Percentiles rank a stretch among this genome's conserved stretches.
These are phyloP conservation scores for Rubroshorea leprosula DNA, from an alignment of 345 rosid species.

Conservation along the genomic window DNA sequence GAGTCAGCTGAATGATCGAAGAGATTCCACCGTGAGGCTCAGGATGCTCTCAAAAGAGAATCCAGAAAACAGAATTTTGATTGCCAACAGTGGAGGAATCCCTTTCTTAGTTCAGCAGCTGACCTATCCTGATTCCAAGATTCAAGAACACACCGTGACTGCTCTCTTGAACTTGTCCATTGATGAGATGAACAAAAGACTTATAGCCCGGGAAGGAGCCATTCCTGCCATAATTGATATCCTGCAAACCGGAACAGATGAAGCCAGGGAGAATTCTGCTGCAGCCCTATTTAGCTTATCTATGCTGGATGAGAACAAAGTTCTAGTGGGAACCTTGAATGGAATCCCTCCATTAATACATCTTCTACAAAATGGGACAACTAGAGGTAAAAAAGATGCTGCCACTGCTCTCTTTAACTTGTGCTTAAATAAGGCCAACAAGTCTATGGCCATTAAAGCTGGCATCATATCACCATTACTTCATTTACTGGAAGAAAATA, in stretches of 20 bases:
- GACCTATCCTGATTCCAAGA: slow-evolving; percentile 36
- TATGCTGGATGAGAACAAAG: slow-evolving; percentile 57
- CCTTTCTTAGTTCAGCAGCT: slow-evolving; percentile 40
- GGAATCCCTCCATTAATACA: slow-evolving; percentile 59
- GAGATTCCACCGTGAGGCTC: slow-evolving; percentile 40
- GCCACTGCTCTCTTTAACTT: slow-evolving; percentile 63
- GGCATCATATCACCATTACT: slow-evolving; percentile 48
- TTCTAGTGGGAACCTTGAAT: slow-evolving; percentile 32
- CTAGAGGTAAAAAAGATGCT: slow-evolving; percentile 64
- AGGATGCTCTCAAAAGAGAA: slow-evolving; percentile 55
- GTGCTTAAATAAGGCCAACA: slow-evolving; percentile 48
- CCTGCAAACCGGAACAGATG: slow-evolving; percentile 41
- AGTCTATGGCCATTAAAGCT: slow-evolving; percentile 48
- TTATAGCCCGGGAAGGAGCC: slow-evolving; percentile 52
- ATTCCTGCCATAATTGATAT: slow-evolving; percentile 45
- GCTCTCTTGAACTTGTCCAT: slow-evolving; percentile 59
- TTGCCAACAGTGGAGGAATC: slow-evolving; percentile 50
- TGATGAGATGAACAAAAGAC: slow-evolving; percentile 47
- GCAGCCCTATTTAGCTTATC: slow-evolving; percentile 58
- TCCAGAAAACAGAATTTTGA: slow-evolving; percentile 48
- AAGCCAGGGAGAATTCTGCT: slow-evolving; percentile 56
- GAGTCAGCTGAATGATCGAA: slow-evolving; percentile 17
- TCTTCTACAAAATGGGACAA: slow-evolving; percentile 42
- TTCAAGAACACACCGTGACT: slow-evolving; percentile 62
- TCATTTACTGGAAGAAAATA: slow-evolving; percentile 34